These are phyloP conservation scores for Cylindrodendrum hubeiense DNA, from an alignment of 2,329 filamentous ascomycete species.

Conservation along the genomic window DNA sequence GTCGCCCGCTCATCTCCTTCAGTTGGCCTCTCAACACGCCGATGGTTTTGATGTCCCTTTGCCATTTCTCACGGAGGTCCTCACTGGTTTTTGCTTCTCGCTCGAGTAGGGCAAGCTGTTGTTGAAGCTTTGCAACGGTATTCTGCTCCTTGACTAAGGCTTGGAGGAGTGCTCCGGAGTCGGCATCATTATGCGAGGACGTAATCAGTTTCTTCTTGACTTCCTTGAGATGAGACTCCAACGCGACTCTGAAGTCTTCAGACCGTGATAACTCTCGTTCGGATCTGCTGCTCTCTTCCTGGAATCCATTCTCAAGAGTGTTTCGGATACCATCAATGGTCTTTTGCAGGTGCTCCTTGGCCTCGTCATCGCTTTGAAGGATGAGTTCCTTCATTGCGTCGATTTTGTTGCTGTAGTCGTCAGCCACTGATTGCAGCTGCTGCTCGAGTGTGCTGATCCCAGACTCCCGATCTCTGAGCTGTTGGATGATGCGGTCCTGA, in stretches of 20 bases:
- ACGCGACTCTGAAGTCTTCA: slow-evolving; percentile 19
- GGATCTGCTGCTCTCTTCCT: slow-evolving; percentile 34
- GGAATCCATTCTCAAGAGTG: slow-evolving; percentile 40
- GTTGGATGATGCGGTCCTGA: slow-evolving; percentile 29
- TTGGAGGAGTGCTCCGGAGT: slow-evolving; percentile 18
- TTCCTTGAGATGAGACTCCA: slow-evolving; percentile 39
- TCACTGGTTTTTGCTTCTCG: slow-evolving; percentile 30
- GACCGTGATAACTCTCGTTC: slow-evolving; percentile 32
- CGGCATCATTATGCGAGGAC: neutral
- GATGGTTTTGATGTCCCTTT: slow-evolving; percentile 44
- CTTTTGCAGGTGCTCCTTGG: slow-evolving; percentile 31
- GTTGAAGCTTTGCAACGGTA: slow-evolving; percentile 23
- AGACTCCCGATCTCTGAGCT: slow-evolving; percentile 36
- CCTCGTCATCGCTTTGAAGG: slow-evolving; percentile 24
- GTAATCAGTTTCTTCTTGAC: slow-evolving; percentile 32
- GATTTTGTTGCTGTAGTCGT: slow-evolving; percentile 35
- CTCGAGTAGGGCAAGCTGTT: slow-evolving; percentile 40
- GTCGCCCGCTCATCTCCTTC: slow-evolving; percentile 35
- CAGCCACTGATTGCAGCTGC: slow-evolving; percentile 31
- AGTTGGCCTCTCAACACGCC: slow-evolving; percentile 42
- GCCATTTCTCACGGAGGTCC: slow-evolving; percentile 43
- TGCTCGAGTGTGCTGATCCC: slow-evolving; percentile 37
- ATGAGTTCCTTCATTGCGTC: slow-evolving; percentile 28
- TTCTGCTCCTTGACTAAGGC: slow-evolving; percentile 28
- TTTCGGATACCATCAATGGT: slow-evolving; percentile 34